Conservation (phyloP, 1,284 basidiomycete genomes). For the Lentinula novae-zelandiae region DNA sequence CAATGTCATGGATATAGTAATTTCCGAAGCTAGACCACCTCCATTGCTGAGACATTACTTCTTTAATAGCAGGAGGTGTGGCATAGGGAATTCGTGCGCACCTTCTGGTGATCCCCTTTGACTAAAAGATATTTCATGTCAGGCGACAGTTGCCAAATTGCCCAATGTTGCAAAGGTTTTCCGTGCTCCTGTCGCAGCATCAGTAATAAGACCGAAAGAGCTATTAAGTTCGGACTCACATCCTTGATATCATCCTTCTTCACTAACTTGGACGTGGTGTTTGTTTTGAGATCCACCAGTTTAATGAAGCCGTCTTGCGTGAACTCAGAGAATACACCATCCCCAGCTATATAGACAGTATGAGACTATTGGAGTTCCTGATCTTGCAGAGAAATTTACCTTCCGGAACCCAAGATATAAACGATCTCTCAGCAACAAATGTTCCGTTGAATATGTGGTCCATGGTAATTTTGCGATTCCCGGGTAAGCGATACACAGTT, state of each 20-base stretch:
- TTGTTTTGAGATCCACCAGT: constrained; percentile 77
- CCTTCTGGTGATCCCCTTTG: constrained; percentile 72
- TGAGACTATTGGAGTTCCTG: background rate
- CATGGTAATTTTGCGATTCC: constrained; percentile 71
- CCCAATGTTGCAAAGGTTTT: constrained; percentile 40
- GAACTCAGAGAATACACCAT: constrained; percentile 79
- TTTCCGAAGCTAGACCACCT: constrained; percentile 85
- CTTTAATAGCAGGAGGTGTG: background rate
- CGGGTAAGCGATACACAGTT: constrained; percentile 45
- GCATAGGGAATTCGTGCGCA: constrained; percentile 22
- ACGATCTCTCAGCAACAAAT: constrained; percentile 47
- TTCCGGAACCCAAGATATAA: constrained; percentile 83
- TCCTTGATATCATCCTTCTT: constrained; percentile 55
- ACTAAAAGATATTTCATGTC: constrained; percentile 87
- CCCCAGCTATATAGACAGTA: constrained; percentile 58
- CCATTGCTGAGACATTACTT: constrained; percentile 71
- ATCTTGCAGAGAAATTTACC: constrained; percentile 42
- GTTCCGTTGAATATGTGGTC: constrained; percentile 91
- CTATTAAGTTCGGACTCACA: constrained; percentile 29
- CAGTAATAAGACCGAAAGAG: background rate
- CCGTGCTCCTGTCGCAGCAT: constrained; percentile 49
- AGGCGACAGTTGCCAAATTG: constrained; percentile 76
- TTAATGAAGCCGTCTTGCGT: constrained; percentile 58
- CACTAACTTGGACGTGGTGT: constrained; percentile 63
- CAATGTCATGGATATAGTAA: constrained; percentile 78